Evolutionary conservation across 2,329 filamentous ascomycete genomes (phyloP).

Genomic region (Corinectria fuckeliana): DNA sequence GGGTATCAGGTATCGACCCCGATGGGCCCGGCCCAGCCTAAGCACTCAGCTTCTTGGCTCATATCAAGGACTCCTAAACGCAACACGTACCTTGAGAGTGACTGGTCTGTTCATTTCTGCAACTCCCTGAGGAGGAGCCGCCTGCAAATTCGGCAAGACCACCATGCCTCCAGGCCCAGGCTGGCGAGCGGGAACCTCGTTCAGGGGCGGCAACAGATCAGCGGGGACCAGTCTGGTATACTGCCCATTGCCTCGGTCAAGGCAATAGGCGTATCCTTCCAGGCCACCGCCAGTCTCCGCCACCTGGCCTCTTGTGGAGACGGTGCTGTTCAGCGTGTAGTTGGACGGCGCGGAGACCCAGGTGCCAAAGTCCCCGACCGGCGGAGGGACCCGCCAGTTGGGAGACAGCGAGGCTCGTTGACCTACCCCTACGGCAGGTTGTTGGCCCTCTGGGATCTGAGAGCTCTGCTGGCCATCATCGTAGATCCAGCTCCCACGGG

Average conservation of each 20-base stretch:
- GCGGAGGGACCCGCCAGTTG: conserved; percentile 31
- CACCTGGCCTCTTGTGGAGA: not conserved
- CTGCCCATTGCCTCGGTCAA: conserved; percentile 59
- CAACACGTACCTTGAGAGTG: conserved; percentile 48
- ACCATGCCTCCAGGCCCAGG: conserved; percentile 51
- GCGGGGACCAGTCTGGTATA: conserved; percentile 63
- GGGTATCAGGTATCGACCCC: conserved; percentile 37
- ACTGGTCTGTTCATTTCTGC: conserved; percentile 47
- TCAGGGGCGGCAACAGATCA: conserved; percentile 56
- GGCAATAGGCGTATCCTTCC: conserved; percentile 55
- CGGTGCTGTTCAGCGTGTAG: conserved; percentile 19
- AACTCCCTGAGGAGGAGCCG: conserved; percentile 46
- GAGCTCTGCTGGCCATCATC: conserved; percentile 16
- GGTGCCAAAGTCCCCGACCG: conserved; percentile 8
- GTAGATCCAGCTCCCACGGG: not conserved
- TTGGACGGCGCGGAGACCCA: conserved; percentile 10
- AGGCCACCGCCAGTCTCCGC: not conserved
- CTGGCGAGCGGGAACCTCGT: conserved; percentile 52
- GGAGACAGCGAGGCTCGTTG: conserved; percentile 26
- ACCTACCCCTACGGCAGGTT: not conserved
- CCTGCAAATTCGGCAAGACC: conserved; percentile 52
- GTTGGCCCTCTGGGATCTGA: conserved; percentile 9
- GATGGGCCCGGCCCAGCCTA: conserved; percentile 31
- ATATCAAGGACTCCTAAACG: not conserved
- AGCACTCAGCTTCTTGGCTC: conserved; percentile 38